These are phyloP conservation scores for Phytophthora hybrid DNA, from an alignment of 352 stramenopile species.

Conservation along the genomic window DNA sequence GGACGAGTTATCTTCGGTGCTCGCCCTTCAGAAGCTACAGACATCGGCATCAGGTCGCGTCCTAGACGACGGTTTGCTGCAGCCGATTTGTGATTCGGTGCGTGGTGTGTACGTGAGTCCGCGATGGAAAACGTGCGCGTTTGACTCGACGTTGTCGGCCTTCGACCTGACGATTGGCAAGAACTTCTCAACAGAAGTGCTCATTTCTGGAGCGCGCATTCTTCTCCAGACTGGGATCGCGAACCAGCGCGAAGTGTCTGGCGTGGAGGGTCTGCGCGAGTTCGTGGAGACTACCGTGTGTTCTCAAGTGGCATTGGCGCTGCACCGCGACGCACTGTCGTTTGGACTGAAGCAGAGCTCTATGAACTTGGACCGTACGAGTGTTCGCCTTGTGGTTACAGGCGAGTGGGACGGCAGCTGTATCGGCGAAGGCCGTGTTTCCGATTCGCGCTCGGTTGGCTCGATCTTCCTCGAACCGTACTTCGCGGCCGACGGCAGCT, in stretches of 20 bases:
- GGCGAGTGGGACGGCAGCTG: conserved; percentile 86
- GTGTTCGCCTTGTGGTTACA: conserved; percentile 76
- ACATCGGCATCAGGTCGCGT: conserved; percentile 67
- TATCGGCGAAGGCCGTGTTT: conserved; percentile 87
- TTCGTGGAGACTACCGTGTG: conserved; percentile 85
- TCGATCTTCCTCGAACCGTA: conserved; percentile 84
- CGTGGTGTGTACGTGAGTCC: conserved; percentile 78
- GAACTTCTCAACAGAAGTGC: conserved; percentile 83
- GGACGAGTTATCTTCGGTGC: conserved; percentile 68
- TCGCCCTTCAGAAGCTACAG: conserved; percentile 71
- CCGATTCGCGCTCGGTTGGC: conserved; percentile 69
- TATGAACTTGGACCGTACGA: conserved; percentile 81
- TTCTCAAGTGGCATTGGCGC: conserved; percentile 71
- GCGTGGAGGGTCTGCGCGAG: conserved; percentile 59
- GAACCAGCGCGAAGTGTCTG: conserved; percentile 69
- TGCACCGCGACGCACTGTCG: conserved; percentile 77
- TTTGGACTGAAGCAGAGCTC: conserved; percentile 81
- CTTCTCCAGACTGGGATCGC: conserved; percentile 70
- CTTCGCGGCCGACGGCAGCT: conserved; percentile 55
- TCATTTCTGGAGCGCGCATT: conserved; percentile 82
- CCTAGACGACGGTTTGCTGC: conserved; percentile 77
- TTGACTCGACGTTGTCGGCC: conserved; percentile 77
- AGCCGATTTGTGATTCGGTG: conserved; percentile 87
- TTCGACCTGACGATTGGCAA: conserved; percentile 89
- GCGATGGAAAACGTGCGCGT: conserved; percentile 84